Evolutionary conservation across 2,329 filamentous ascomycete genomes (phyloP), one percentile per base, ranked within the genome.

Genomic region (Shiraia sp.): DNA sequence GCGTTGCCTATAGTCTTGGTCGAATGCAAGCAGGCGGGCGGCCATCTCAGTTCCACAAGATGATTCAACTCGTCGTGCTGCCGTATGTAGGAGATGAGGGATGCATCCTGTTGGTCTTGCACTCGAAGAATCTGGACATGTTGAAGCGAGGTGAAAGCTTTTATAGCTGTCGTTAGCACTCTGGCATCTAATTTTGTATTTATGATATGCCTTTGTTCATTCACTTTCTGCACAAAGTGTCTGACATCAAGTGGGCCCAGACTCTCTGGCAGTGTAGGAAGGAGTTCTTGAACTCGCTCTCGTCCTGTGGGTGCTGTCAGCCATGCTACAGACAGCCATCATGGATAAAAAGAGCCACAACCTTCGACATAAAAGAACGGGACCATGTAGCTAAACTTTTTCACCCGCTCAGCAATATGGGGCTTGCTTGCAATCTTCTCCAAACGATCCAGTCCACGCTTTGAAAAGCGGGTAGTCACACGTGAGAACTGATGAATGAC

Each of bases 61-160:
- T 73, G 66, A 41, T 70, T 72, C 16, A 74, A 56, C 40, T 73
- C 65, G 31, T 74, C 71, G 42, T 76, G 72, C 33, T 74, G 67
- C 32, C 73, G 71, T 31, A 83, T 72, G 49, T 78, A 79, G 12
- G 73, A 69, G 32, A 80, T 69, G 10, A 84, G 71, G 15, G 73
- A 66, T 32, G 75, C 74, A 55, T 86, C 82, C 45, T 80, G 74
- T 45, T 77, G 71, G 46, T 86, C 82, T 49, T 82, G 78, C 10
- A 86, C 69, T 5, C 80, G 78, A 17, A 87, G 74, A 10, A 87
- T 75, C 47, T 86, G 82, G 36, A 87, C 76, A 57, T 86, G 79
- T 55, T 85, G 80, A 9, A 87, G 73, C 19, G 76, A 75, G 2
- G 74, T 77, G 55, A 87, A 86, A 2, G 78, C 76, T 24, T 71